phyloP scores from a whole-genome alignment of 345 rosid genomes.

The Eucalyptus curtisii region DNA sequence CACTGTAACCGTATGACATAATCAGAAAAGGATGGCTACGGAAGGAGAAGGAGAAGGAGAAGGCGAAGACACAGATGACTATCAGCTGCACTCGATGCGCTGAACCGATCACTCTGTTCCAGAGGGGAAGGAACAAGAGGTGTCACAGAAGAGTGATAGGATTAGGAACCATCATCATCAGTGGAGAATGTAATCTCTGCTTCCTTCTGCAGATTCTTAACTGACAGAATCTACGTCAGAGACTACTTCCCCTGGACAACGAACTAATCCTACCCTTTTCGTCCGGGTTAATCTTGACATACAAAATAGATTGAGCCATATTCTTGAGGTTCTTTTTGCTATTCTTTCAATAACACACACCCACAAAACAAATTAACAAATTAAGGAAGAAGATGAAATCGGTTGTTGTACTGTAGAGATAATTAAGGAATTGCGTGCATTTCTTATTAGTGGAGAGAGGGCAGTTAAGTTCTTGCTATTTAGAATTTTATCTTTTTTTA shows the following conservation, averaged over 20 bases:
- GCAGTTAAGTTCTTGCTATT: background rate
- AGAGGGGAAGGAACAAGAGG: conserved; percentile 16
- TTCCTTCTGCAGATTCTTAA: conserved; percentile 63
- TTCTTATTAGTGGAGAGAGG: no score
- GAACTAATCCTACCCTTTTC: conserved; percentile 28
- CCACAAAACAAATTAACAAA: no score
- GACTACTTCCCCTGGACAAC: background rate
- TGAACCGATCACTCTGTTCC: conserved; percentile 29
- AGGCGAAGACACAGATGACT: background rate
- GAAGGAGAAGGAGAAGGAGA: background rate
- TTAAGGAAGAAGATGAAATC: background rate
- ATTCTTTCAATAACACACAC: conserved; percentile 1
- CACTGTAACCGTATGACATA: background rate
- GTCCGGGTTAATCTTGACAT: conserved; percentile 34
- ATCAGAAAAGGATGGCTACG: background rate
- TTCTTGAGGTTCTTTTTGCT: conserved; percentile 58
- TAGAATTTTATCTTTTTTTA: background rate
- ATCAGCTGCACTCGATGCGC: conserved; percentile 35
- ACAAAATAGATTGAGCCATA: conserved; percentile 52
- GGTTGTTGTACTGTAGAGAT: background rate
- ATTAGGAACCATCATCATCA: conserved; percentile 37
- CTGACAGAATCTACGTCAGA: conserved; percentile 38
- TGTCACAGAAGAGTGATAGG: conserved; percentile 8
- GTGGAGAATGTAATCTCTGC: conserved; percentile 54
- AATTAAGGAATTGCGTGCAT: no score